Evolutionary conservation across 345 rosid species (phyloP), one percentile per base, ranked within the genome.

Genomic region (Kandelia obovata): DNA sequence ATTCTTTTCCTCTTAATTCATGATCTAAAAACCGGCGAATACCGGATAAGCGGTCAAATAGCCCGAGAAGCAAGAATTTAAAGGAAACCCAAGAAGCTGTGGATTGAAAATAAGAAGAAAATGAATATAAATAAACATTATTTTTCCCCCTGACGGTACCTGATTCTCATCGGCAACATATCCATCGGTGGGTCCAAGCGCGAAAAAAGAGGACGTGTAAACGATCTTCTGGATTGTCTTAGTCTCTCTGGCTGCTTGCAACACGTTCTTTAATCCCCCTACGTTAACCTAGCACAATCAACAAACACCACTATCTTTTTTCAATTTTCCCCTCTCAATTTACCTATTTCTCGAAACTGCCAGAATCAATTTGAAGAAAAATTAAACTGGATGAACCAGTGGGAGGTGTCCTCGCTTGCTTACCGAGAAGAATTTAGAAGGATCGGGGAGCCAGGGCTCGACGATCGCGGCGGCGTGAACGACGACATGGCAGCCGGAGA

Each of bases 401-500:
- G 26, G 28, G 2, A 56, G 59, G 49, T 15, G 19, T 43, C 5
- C 59, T 25, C 31, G 59, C 26, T 56, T 56, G 58, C 82, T 82
- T 81, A 91, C 97, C 0, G 87, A 65, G 77, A 85, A 56, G 88
- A 93, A 93, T 76, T 68, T 78, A 19, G 92, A 91, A 52, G 92
- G 88, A 75, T 89, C 92, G 4, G 96, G 91, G 8, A 91, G 89
- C 97, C 97, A 93, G 55, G 98, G 92, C 84, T 93, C 96, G 71
- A 91, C 98, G 20, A 87, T 5, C 64, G 97, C 97, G 17, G 97
- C 97, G 0, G 87, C 77, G 80, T 93, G 98, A 88, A 91, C 87
- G 80, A 93, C 68, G 81, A 84, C 73, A 53, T 84, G 77, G 79
- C 95, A 91, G 67, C 81, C 89, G 73, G 83, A 82, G 83, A 83